Evolutionary conservation across 805 yeast species (phyloP).

Genomic region (Yarrowia hollandica): DNA sequence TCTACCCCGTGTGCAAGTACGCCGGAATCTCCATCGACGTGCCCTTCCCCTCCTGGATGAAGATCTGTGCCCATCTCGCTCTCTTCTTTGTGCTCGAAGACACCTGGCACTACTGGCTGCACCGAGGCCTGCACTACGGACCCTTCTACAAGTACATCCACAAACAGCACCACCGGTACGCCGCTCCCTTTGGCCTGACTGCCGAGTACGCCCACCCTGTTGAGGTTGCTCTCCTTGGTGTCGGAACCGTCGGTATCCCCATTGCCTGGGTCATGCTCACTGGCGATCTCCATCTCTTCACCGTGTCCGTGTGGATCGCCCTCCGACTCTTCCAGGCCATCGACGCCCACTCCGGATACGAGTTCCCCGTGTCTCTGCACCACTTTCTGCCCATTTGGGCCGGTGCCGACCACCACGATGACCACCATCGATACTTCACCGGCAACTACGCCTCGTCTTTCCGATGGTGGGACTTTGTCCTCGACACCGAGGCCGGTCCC

Average conservation of each 20-base stretch:
- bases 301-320: constrained; percentile 86
- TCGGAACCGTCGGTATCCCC: constrained; percentile 97
- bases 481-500: constrained; percentile 56
- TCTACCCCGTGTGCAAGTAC: constrained; percentile 85
- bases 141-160: constrained; percentile 88
- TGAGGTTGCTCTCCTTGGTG: constrained; percentile 86
- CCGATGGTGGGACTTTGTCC: constrained; percentile 91
- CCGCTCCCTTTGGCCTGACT: constrained; percentile 95
- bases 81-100: constrained; percentile 86
- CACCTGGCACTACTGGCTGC: constrained; percentile 96
- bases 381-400: constrained; percentile 96
- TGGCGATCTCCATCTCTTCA: constrained; percentile 77
- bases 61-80: constrained; percentile 64
- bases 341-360: constrained; percentile 97
- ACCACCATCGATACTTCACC: constrained; percentile 92
- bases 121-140: constrained; percentile 85
- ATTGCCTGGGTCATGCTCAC: constrained; percentile 76
- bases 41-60: constrained; percentile 74
- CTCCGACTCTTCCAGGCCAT: constrained; percentile 92
- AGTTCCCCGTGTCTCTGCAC: constrained; percentile 94
- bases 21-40: constrained; percentile 76
- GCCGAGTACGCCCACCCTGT: constrained; percentile 98
- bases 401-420: constrained; percentile 97
- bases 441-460: constrained; percentile 94
- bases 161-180: constrained; percentile 96